A percentile compares a stretch with the other conserved stretches of the same genome.
Evolutionary conservation across 2,329 filamentous ascomycete species (phyloP).

Genomic region (Colletotrichum chlorophyti): DNA sequence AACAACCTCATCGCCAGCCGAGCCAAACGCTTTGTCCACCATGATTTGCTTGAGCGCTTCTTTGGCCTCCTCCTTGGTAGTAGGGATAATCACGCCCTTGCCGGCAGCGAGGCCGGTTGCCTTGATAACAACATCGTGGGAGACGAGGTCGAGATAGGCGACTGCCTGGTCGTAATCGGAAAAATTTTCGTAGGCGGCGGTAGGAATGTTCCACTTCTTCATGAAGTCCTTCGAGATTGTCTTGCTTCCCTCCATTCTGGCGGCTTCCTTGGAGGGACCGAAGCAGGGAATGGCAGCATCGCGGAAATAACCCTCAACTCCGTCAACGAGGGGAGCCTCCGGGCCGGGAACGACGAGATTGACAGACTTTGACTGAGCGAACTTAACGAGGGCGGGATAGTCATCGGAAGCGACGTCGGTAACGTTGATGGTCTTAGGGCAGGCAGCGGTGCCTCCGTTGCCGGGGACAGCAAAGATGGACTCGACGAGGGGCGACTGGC

Average conservation of each 20-base stretch:
- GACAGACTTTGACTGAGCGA: slow-evolving; percentile 66
- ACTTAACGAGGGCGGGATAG: slow-evolving; percentile 66
- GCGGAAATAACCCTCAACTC: slow-evolving; percentile 76
- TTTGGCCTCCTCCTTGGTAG: slow-evolving; percentile 64
- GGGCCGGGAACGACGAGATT: slow-evolving; percentile 78
- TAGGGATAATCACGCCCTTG: slow-evolving; percentile 61
- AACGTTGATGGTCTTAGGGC: slow-evolving; percentile 65
- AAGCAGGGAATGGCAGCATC: slow-evolving; percentile 66
- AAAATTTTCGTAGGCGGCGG: slow-evolving; percentile 76
- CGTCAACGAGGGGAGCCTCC: slow-evolving; percentile 76
- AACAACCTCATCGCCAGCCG: slow-evolving; percentile 72
- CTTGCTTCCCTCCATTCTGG: slow-evolving; percentile 79
- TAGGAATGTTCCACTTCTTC: slow-evolving; percentile 75
- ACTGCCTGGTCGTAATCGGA: slow-evolving; percentile 63
- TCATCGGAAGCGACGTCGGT: slow-evolving; percentile 55
- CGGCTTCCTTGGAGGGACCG: slow-evolving; percentile 72
- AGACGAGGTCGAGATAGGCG: slow-evolving; percentile 65
- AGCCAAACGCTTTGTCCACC: slow-evolving; percentile 69
- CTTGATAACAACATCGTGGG: slow-evolving; percentile 74
- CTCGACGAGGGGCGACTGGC: slow-evolving; percentile 67
- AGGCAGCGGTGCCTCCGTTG: slow-evolving; percentile 71
- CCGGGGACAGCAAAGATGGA: slow-evolving; percentile 63
- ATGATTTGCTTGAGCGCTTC: slow-evolving; percentile 72
- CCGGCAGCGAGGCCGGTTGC: slow-evolving; percentile 77
- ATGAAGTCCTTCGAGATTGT: slow-evolving; percentile 83